Evolutionary conservation across 2,329 filamentous ascomycete genomes (phyloP), one percentile per base, ranked within the genome.

Genomic region (Fusarium irregulare): DNA sequence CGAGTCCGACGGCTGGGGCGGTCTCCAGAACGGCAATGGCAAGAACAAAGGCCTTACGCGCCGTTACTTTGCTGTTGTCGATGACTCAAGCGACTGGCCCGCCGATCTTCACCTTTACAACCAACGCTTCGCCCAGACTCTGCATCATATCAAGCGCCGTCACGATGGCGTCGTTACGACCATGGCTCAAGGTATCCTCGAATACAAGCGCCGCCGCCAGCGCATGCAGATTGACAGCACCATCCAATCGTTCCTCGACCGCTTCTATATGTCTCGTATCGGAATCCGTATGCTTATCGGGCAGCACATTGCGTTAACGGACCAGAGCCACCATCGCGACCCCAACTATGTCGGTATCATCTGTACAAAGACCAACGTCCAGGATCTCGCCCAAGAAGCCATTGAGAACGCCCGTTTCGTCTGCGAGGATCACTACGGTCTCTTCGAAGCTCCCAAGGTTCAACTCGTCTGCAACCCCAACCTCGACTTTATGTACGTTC

Each of bases 191-290:
- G 96, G 96, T 64, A 98, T 99, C 73, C 87, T 98, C 63, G 96
- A 99, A 83, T 99, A 97, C 86, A 99, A 99, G 84, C 93, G 95
- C 59, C 95, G 92, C 79, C 89, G 94, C 67, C 96, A 99, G 86
- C 90, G 96, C 56, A 96, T 98, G 91, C 96, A 98, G 79, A 99
- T 99, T 77, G 96, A 98, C 82, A 91, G 94, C 79, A 97, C 94
- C 75, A 98, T 99, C 64, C 96, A 99, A 80, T 91, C 93, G 58
- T 99, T 99, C 85, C 89, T 99, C 72, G 96, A 99, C 83, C 93
- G 96, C 64, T 99, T 99, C 83, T 99, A 99, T 86, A 99, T 99
- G 96, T 98, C 94, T 46, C 93, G 96, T 68, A 99, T 99, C 77
- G 96, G 96, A 72, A 99, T 99, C 74, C 93, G 96, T 75, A 99